Evolutionary conservation across 2,329 filamentous ascomycete species (phyloP).

Genomic region (Neophaeococcomyces aloes): DNA sequence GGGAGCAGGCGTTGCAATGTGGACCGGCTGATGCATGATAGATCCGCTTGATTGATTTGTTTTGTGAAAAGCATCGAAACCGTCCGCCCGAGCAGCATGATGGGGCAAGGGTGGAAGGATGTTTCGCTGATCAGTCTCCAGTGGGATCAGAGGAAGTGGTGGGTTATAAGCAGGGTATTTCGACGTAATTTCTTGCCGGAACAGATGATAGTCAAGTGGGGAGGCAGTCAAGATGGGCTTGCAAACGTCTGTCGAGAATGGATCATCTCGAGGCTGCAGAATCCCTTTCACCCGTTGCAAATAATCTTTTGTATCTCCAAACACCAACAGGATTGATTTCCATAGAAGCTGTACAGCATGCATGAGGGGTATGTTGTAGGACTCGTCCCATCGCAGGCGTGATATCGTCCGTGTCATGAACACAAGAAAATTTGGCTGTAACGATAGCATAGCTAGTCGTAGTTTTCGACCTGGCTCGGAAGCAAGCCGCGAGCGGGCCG

Average conservation of each 20-base stretch:
- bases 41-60: slow-evolving; percentile 44
- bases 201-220: slow-evolving; percentile 89
- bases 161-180: slow-evolving; percentile 97
- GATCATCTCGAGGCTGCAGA: slow-evolving; percentile 48
- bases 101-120: slow-evolving; percentile 77
- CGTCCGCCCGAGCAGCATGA: slow-evolving; percentile 53
- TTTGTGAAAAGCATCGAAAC: slow-evolving; percentile 43
- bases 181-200: slow-evolving; percentile 90
- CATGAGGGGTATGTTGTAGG: slow-evolving; percentile 46
- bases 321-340: slow-evolving; percentile 79
- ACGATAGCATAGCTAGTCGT: slow-evolving; percentile 12
- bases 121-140: slow-evolving; percentile 84
- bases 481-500: slow-evolving; percentile 13
- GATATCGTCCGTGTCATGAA: slow-evolving; percentile 20
- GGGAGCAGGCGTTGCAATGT: slow-evolving; percentile 95
- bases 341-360: slow-evolving; percentile 74
- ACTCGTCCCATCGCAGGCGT: slow-evolving; percentile 56
- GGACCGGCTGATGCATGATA: slow-evolving; percentile 89
- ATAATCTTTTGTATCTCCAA: slow-evolving; percentile 62
- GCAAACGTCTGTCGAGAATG: slow-evolving; percentile 53
- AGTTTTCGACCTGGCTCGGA: slow-evolving; percentile 11
- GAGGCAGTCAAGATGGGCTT: slow-evolving; percentile 66
- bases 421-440: slow-evolving; percentile 17
- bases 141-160: slow-evolving; percentile 67
- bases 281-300: slow-evolving; percentile 63